These are phyloP conservation scores for Cardiospermum halicacabum DNA, from an alignment of 345 rosid species.

Conservation along the genomic window DNA sequence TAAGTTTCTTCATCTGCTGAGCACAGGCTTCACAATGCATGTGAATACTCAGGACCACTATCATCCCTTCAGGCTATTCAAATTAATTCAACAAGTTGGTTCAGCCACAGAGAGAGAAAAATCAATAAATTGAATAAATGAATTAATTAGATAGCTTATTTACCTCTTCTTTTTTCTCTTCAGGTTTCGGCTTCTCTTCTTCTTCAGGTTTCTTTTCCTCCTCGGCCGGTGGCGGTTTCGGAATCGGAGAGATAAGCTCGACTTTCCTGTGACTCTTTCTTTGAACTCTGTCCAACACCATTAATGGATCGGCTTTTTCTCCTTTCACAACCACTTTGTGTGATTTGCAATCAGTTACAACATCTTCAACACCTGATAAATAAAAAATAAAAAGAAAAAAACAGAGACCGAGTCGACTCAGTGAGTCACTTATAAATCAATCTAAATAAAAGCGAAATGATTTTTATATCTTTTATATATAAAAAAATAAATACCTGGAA, in stretches of 20 bases:
- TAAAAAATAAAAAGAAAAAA: neutral
- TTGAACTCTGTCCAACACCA: slow-evolving; percentile 73
- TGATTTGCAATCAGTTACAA: slow-evolving; percentile 69
- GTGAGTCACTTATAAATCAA: neutral
- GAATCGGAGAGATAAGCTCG: slow-evolving; percentile 83
- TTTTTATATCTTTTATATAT: neutral
- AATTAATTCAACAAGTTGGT: neutral
- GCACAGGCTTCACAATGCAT: slow-evolving; percentile 99
- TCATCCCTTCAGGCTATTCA: slow-evolving; percentile 51
- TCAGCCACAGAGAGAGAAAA: neutral
- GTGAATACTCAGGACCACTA: slow-evolving; percentile 65
- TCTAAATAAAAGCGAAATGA: neutral
- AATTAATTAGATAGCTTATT: neutral
- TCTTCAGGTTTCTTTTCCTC: slow-evolving; percentile 54
- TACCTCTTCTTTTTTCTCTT: slow-evolving; percentile 80
- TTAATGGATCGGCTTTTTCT: slow-evolving; percentile 83
- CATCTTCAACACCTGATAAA: slow-evolving; percentile 90
- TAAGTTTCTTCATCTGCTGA: slow-evolving; percentile 78
- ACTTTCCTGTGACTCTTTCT: slow-evolving; percentile 82
- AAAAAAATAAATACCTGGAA: no score
- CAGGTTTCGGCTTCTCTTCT: slow-evolving; percentile 48
- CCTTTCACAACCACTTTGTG: slow-evolving; percentile 91
- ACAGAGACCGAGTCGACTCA: neutral
- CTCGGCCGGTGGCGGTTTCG: slow-evolving; percentile 62
- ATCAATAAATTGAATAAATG: neutral